Percentiles rank a stretch among this genome's conserved stretches.
Conservation (phyloP, 83 land plant genomes). For the Picea abies region DNA sequence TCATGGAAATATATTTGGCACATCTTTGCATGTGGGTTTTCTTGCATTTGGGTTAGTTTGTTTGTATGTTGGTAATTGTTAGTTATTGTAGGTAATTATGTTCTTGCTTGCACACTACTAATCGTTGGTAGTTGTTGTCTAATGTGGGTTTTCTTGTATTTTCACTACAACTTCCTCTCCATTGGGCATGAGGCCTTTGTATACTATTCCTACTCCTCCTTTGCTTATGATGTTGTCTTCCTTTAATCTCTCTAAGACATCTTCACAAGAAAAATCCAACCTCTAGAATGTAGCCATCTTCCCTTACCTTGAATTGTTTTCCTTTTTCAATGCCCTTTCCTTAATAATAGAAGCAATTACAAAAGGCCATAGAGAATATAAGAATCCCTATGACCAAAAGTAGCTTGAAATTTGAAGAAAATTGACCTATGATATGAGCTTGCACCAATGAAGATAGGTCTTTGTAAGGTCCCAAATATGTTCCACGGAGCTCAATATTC, state of each 20-base stretch:
- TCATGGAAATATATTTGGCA: too few relatives aligned
- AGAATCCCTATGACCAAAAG: conserved; percentile 21
- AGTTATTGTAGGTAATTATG: too few relatives aligned
- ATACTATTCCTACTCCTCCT: conserved; percentile 78
- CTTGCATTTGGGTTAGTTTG: too few relatives aligned
- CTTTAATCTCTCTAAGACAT: conserved; percentile 66
- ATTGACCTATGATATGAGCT: conserved; percentile 18
- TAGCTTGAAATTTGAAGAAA: conserved; percentile 38
- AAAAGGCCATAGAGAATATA: conserved; percentile 36
- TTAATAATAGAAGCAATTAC: conserved; percentile 44
- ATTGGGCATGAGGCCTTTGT: conserved; percentile 57
- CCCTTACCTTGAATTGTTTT: conserved; percentile 47
- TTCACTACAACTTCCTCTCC: conserved; percentile 69
- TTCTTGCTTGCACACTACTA: too few relatives aligned
- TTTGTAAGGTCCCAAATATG: conserved; percentile 19
- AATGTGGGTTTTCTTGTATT: conserved; percentile 4
- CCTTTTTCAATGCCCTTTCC: conserved; percentile 36
- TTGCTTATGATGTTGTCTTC: conserved; percentile 84
- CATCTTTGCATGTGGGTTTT: too few relatives aligned
- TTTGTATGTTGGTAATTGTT: too few relatives aligned
- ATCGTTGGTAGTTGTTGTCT: too few relatives aligned
- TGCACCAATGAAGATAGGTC: neutral
- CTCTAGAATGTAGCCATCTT: conserved; percentile 79
- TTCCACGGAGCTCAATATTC: conserved; percentile 61
- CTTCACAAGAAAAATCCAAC: conserved; percentile 63